Evolutionary conservation across 2,329 filamentous ascomycete genomes (phyloP).

Genomic region (Penicillium sp.): DNA sequence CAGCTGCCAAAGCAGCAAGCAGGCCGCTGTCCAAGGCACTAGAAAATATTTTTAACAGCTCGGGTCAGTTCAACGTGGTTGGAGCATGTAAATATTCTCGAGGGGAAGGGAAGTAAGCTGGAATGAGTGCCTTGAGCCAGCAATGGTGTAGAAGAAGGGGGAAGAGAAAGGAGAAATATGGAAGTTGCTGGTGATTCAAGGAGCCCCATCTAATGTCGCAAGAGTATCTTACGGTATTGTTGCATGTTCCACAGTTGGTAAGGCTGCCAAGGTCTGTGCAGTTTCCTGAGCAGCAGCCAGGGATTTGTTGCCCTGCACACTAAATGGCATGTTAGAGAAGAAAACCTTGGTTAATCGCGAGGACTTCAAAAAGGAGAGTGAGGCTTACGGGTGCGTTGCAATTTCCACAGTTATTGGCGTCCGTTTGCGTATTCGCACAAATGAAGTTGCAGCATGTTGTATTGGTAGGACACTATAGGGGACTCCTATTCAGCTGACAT

Average conservation of each 20-base stretch:
- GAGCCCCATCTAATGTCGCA: no score
- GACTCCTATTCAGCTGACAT: background rate
- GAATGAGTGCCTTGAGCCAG: no score
- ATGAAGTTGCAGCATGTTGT: slow-evolving; percentile 13
- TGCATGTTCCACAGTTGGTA: slow-evolving; percentile 7
- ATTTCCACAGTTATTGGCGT: slow-evolving; percentile 8
- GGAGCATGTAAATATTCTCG: background rate
- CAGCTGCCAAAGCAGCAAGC: slow-evolving; percentile 16
- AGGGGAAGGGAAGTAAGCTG: background rate
- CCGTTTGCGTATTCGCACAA: slow-evolving; percentile 5
- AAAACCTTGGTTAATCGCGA: no score
- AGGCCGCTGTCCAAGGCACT: slow-evolving; percentile 13
- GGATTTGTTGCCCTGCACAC: slow-evolving; percentile 6
- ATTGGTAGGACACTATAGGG: slow-evolving; percentile 5
- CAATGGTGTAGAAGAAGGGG: no score
- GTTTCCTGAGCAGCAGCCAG: slow-evolving; percentile 14
- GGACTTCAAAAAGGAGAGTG: no score
- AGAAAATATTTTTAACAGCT: background rate
- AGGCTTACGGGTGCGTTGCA: slow-evolving; percentile 7
- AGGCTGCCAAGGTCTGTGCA: slow-evolving; percentile 7
- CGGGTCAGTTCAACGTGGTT: background rate
- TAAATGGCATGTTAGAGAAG: background rate
- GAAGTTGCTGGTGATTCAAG: no score
- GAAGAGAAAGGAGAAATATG: no score
- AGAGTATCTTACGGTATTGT: slow-evolving; percentile 5